Conservation (phyloP, 352 stramenopile genomes). For the Globisporangium iwayamae region DNA sequence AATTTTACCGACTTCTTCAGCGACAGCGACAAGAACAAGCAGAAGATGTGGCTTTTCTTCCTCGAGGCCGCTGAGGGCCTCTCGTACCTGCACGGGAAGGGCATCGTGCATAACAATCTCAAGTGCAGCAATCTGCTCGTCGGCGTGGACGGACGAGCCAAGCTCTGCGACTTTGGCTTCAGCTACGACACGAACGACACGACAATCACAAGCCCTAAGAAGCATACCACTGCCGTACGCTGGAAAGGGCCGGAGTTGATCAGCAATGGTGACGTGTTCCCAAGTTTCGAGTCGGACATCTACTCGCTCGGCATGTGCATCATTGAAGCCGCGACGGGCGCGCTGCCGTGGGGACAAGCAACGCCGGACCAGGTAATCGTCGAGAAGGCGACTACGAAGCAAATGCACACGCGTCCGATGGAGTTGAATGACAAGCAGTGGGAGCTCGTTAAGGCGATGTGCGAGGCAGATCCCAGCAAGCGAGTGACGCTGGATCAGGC, state of each 20-base stretch:
- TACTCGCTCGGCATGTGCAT: constrained; percentile 32
- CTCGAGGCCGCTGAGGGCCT: constrained; percentile 27
- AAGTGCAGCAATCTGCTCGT: constrained; percentile 34
- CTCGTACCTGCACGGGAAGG: constrained; percentile 29
- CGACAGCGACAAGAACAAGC: constrained; percentile 1
- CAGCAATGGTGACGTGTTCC: neutral
- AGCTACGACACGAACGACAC: constrained; percentile 11
- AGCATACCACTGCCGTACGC: constrained; percentile 12
- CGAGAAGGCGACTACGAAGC: constrained; percentile 16
- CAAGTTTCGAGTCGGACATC: constrained; percentile 21
- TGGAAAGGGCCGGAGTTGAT: constrained; percentile 27
- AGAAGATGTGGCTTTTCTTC: constrained; percentile 1
- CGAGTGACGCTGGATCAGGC: neutral
- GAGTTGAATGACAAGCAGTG: constrained; percentile 23
- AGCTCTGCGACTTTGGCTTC: constrained; percentile 25
- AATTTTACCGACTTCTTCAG: constrained; percentile 21
- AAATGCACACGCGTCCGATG: constrained; percentile 8
- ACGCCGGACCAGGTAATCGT: constrained; percentile 15
- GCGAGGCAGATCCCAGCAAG: constrained; percentile 1
- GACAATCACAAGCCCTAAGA: neutral
- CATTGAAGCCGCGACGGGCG: constrained; percentile 21
- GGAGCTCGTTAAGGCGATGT: constrained; percentile 20
- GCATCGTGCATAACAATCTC: constrained; percentile 33
- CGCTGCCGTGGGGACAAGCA: constrained; percentile 18
- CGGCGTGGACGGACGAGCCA: constrained; percentile 21